phyloP scores from a whole-genome alignment of 768 basidiomycete genomes.

The Fistulinella prunicolor region DNA sequence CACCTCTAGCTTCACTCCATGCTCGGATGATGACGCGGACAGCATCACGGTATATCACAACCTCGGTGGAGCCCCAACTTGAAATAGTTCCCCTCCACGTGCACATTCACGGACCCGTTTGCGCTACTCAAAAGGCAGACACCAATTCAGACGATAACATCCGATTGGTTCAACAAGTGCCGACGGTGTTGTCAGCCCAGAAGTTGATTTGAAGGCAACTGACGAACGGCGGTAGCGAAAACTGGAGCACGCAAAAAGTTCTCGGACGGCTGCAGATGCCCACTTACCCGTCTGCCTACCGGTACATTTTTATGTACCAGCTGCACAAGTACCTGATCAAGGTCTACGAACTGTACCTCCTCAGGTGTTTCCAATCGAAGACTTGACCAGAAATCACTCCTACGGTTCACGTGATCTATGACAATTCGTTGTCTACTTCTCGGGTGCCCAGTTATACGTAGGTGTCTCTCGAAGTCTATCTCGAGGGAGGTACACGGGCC shows the following conservation, averaged over 20 bases:
- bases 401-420: constrained; percentile 7
- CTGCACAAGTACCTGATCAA: constrained; percentile 17
- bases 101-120: constrained; percentile 21
- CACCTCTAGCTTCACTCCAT: constrained; percentile 32
- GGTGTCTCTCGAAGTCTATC: constrained; percentile 24
- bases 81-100: constrained; percentile 21
- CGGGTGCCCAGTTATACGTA: constrained; percentile 6
- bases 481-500: constrained; percentile 15
- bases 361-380: constrained; percentile 50
- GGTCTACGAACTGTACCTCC: constrained; percentile 34
- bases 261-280: constrained; percentile 20
- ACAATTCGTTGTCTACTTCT: constrained; percentile 12
- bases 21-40: constrained; percentile 47
- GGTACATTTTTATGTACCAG: too few species aligned
- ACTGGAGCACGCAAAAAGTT: constrained; percentile 41
- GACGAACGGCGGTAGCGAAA: constrained; percentile 63
- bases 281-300: constrained; percentile 15
- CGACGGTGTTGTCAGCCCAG: constrained; percentile 80
- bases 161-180: constrained; percentile 79
- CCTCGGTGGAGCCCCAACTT: constrained; percentile 39
- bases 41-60: constrained; percentile 42
- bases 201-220: constrained; percentile 73
- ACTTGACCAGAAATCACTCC: constrained; percentile 48
- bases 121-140: constrained; percentile 19
- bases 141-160: constrained; percentile 68